Evolutionary conservation across 139 green algal species (phyloP), one percentile per base, ranked within the genome.

Genomic region (Haematococcus sp.): DNA sequence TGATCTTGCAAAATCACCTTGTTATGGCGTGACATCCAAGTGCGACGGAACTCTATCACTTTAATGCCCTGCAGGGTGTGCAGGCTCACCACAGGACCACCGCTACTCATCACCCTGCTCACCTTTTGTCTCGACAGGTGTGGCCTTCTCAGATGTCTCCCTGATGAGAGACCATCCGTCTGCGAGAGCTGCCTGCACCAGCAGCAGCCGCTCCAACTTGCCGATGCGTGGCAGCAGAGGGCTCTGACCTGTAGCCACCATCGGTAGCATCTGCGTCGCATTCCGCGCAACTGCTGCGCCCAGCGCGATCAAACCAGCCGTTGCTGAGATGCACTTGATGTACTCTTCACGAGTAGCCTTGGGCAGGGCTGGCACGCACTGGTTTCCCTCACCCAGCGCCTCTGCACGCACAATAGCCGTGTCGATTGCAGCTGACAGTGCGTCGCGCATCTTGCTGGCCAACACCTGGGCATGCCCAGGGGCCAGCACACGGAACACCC

Each of bases 401-500:
- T 68, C 35, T 13, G 68, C 68, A 25, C 23, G 33, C 22, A 43
- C 56, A 31, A 83, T 60, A 5, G 52, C 43, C n/a, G 33, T 40
- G 30, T 44, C 32, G 23, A 78, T 35, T 1, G 46, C 67, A 16
- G 67, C 17, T 4, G 63, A 70, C 27, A 89, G 73, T 32, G 77
- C 78, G 16, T 75, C 76, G 9, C 58, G 75, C 27, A 73, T 80
- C 70, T 78, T 78, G 58, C 34, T 52, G 28, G 80, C 66, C 32
- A 84, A 73, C 30, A 76, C 33, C 61, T 75, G 67, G 19, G 70
- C 81, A 55, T 90, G 79, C 3, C 76, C 55, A 11, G 80, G 82
- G 22, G 82, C 76, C 34, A 97, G 83, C 1, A 82, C 67, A 13
- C 93, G 84, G 55, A 97, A 90, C 28, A 90, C 83, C 0, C 87